These are phyloP conservation scores for Podospora australis DNA, from an alignment of 495 filamentous ascomycete genomes.

Conservation along the genomic window DNA sequence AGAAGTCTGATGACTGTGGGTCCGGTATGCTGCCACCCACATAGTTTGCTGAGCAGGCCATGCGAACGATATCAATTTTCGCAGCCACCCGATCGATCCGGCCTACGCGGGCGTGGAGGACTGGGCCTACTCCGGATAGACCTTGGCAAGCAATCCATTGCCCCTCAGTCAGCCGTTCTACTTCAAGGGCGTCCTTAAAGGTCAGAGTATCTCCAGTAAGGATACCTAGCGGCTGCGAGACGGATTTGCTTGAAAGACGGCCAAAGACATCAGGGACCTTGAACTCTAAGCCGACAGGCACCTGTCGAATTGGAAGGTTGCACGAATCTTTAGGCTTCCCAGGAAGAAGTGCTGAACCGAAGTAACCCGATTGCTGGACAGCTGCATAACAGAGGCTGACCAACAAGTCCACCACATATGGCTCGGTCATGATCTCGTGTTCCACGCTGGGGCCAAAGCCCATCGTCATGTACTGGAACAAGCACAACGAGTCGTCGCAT, in stretches of 20 bases:
- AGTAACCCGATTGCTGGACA: constrained; percentile 8
- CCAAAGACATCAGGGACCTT: constrained; percentile 16
- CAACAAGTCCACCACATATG: constrained; percentile 79
- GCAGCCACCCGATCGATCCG: too few relatives aligned
- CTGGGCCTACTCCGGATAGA: too few relatives aligned
- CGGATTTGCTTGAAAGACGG: too few relatives aligned
- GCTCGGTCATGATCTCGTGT: constrained; percentile 73
- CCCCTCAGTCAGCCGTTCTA: neutral
- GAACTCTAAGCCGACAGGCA: constrained; percentile 20
- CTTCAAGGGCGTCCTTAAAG: too few relatives aligned
- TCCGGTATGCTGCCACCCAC: too few relatives aligned
- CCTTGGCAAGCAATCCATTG: neutral
- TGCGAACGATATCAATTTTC: too few relatives aligned
- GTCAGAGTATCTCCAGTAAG: too few relatives aligned
- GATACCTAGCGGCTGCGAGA: too few relatives aligned
- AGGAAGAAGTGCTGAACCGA: neutral
- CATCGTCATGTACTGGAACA: constrained; percentile 88
- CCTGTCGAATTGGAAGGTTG: constrained; percentile 15
- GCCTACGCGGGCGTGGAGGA: too few relatives aligned
- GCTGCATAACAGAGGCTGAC: constrained; percentile 73
- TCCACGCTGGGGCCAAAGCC: constrained; percentile 83
- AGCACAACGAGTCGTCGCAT: constrained; percentile 70
- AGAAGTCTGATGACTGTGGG: too few relatives aligned
- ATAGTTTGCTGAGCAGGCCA: too few relatives aligned
- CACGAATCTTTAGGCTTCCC: neutral